Percentiles rank a stretch among this genome's conserved stretches.
Evolutionary conservation across 768 basidiomycete genomes (phyloP).

Genomic region (Mycena olivaceomarginata): DNA sequence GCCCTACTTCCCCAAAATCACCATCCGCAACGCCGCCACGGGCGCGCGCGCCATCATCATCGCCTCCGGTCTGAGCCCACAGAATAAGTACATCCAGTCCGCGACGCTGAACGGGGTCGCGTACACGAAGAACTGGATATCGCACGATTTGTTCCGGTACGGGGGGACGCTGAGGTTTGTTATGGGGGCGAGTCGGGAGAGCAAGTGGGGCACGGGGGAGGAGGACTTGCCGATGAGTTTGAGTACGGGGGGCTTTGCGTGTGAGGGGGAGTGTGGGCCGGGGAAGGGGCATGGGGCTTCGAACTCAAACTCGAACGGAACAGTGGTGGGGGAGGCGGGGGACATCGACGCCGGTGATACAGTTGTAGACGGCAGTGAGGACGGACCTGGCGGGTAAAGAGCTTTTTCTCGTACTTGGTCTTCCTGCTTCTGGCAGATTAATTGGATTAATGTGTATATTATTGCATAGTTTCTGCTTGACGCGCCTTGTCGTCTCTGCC

Average conservation of each 20-base stretch:
- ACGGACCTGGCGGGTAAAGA: neutral
- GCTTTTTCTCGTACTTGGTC: conserved; percentile 14
- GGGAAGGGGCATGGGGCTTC: neutral
- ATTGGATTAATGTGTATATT: neutral
- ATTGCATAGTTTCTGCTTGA: too few species aligned
- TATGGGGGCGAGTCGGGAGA: conserved; percentile 18
- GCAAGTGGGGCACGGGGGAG: conserved; percentile 24
- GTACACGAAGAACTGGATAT: conserved; percentile 39
- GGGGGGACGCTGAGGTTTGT: conserved; percentile 23
- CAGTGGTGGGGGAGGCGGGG: neutral
- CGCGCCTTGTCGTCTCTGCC: too few species aligned
- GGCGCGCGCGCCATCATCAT: conserved; percentile 30
- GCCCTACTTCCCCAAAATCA: conserved; percentile 43
- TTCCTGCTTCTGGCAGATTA: conserved; percentile 12
- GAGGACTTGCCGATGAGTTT: conserved; percentile 32
- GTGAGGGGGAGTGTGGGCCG: neutral
- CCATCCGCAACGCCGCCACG: conserved; percentile 37
- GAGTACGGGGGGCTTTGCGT: conserved; percentile 32
- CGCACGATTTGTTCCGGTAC: conserved; percentile 20
- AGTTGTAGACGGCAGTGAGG: neutral
- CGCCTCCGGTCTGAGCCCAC: conserved; percentile 8
- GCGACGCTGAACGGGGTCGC: conserved; percentile 32
- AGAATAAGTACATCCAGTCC: conserved; percentile 40
- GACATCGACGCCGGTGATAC: neutral
- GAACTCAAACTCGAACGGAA: neutral